Base-by-base conservation (phyloP, 2,329 filamentous ascomycete genomes). In the Rutstroemia sydowiana region DNA sequence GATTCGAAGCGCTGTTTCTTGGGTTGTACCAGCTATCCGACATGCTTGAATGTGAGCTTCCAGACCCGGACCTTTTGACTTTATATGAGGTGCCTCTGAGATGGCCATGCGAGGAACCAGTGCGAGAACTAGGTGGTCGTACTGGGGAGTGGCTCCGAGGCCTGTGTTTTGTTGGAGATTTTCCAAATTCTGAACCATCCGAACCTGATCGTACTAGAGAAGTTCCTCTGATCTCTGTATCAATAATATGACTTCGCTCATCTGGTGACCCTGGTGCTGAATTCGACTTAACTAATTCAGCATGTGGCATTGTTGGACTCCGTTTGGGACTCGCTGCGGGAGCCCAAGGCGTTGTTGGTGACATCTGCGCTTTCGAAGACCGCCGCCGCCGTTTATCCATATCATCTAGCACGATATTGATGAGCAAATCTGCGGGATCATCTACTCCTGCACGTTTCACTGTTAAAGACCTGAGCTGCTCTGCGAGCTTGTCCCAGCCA, bases 381-480 rank as follows among this genome's bases (percentile, higher is more conserved):
- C 93, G 82, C 55, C 89, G 82, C 21, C 92, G 82, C 58, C 93
- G 80, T 71, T 88, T 93, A 68, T 97, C 92, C 77, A 95, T 93
- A 65, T 98, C 93, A 65, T 98, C 93, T 55, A 98, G 72, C 23
- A 98, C 91, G 60, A 98, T 95, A 61, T 95, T 86, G 57, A 93
- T 88, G 44, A 97, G 75, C 36, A 98, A 79, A 66, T 97, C 93
- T 16, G 85, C 85, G 3, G 89, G 89, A 64, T 98, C 91, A 57
- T 96, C 90, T 41, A 98, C 77, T 57, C 85, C 83, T 51, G 88
- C 92, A 60, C 90, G 83, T 71, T 90, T 95, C 58, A 98, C 75
- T 2, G 88, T 93, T 58, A 98, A 75, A 56, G 89, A 95, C 54
- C 90, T 84, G 57, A 98, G 73, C 68, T 96, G 91, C 66, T 98